Evolutionary conservation across 1,139 yeast genomes (phyloP).

Genomic region (Hansenula lynferdii): DNA sequence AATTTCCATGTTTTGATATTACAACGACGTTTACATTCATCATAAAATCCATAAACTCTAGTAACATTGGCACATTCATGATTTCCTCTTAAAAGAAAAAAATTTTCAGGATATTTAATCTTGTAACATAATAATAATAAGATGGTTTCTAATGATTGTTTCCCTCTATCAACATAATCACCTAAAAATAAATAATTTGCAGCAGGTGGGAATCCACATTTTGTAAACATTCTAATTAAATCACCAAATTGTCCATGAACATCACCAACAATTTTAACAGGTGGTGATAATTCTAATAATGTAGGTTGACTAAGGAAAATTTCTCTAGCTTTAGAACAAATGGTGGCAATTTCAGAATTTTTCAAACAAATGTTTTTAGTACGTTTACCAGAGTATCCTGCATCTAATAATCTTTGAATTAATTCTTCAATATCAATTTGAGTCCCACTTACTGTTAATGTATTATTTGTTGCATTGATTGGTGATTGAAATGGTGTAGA

Average conservation of each 20-base stretch:
- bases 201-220: slow-evolving; percentile 98
- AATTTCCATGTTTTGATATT: slow-evolving; percentile 91
- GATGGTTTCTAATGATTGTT: slow-evolving; percentile 89
- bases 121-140: slow-evolving; percentile 81
- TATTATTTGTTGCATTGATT: slow-evolving; percentile 7
- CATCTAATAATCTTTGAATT: slow-evolving; percentile 85
- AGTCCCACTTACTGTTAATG: slow-evolving; percentile 16
- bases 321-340: slow-evolving; percentile 85
- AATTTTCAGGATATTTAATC: slow-evolving; percentile 94
- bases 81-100: slow-evolving; percentile 86
- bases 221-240: slow-evolving; percentile 82
- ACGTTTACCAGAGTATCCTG: slow-evolving; percentile 92
- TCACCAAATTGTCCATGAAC: slow-evolving; percentile 97
- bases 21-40: slow-evolving; percentile 93
- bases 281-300: slow-evolving; percentile 82
- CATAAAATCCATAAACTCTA: slow-evolving; percentile 92
- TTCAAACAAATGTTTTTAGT: slow-evolving; percentile 86
- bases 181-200: slow-evolving; percentile 90
- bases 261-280: slow-evolving; percentile 96
- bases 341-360: slow-evolving; percentile 77
- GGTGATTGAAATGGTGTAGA: slow-evolving; percentile 22
- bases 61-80: slow-evolving; percentile 98
- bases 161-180: slow-evolving; percentile 96
- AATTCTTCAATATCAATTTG: slow-evolving; percentile 79
- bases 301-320: slow-evolving; percentile 87